Evolutionary conservation across 768 basidiomycete species (phyloP), one percentile per base, ranked within the genome.

Genomic region (Suillus clintonianus): DNA sequence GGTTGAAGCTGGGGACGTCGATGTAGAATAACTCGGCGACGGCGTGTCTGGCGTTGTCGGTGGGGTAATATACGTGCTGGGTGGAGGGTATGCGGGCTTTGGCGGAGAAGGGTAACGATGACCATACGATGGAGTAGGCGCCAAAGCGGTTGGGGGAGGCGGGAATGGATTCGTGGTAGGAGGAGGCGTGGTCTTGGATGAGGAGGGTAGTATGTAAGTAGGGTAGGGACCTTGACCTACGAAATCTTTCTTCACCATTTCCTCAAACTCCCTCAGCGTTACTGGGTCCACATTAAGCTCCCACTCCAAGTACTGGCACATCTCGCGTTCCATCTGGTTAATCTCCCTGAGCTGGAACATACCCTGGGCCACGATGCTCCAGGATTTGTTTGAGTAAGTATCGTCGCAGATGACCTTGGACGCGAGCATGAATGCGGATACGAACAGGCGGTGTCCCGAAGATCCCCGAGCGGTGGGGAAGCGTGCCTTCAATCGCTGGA

Each of bases 221-320:
- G 90, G 90, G 61, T 89, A 92, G 0, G 85, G 82, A 0, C 85
- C 84, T 1, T 74, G 69, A 5, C 83, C 80, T 39, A 77, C 76
- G 65, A 91, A 92, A 61, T 93, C 91, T 11, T 79, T 79, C 39
- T 80, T 80, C 0, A 91, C 84, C 70, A 84, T 84, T 0, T 71
- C 70, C 69, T 91, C 88, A 70, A 92, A 92, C 43, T 84, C 86
- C 4, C 70, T 66, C 0, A 93, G 77, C 0, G 87, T 86, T 0
- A 79, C 71, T 0, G 87, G 84, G 59, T 92, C 90, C 59, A 92
- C 89, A 48, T 88, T 91, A 8, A 93, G 80, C 71, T 92, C 90
- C 95, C 95, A 98, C 73, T 97, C 95, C 50, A 99, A 80, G 71
- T 98, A 99, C 17, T 86, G 83, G 66, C 89, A 90, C 84, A 91